Evolutionary conservation across 2,329 filamentous ascomycete species (phyloP), one percentile per base, ranked within the genome.

Genomic region (Conoideocrella luteorostrata): DNA sequence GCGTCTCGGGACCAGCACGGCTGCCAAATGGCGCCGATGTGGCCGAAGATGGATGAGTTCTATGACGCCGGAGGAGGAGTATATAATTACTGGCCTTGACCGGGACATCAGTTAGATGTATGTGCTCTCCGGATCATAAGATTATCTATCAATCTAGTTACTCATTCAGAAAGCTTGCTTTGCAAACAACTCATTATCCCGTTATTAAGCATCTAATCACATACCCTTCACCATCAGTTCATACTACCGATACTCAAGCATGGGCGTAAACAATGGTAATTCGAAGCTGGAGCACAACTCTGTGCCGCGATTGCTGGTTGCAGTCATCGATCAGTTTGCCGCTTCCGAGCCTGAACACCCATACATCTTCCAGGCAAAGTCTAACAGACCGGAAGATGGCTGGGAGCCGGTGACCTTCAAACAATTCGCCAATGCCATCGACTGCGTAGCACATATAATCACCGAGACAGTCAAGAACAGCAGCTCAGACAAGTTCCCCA

Each of bases 341-440:
- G 22, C 33, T 5, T 40, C 41, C 1, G 52, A 60, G 2, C 57
- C 56, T 1, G 23, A 39, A 5, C 70, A 66, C 26, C 36, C 65
- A 6, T 61, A 64, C 4, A 63, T 68, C 47, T 70, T 68, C 46
- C 38, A 66, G 10, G 39, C 63, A 5, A 65, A 52, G 34, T 52
- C 53, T 1, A 51, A 41, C 18, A 49, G 50, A 3, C 46, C 51
- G 3, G 43, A 45, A 15, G 50, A 59, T 12, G 62, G 60, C 0
- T 65, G 59, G 43, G 48, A 47, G 11, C 52, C 60, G 7, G 46
- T 66, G 13, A 55, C 51, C 3, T 58, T 56, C 18, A 43, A 42
- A 4, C 46, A 49, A 4, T 45, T 63, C 21, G 52, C 58, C n/a
- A 48, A 52, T 21, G 62, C 60, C 7, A 51, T 65, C 12, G 55